Base-by-base conservation (phyloP, 164 flowering plant species). In the Hamamelis virginiana region DNA sequence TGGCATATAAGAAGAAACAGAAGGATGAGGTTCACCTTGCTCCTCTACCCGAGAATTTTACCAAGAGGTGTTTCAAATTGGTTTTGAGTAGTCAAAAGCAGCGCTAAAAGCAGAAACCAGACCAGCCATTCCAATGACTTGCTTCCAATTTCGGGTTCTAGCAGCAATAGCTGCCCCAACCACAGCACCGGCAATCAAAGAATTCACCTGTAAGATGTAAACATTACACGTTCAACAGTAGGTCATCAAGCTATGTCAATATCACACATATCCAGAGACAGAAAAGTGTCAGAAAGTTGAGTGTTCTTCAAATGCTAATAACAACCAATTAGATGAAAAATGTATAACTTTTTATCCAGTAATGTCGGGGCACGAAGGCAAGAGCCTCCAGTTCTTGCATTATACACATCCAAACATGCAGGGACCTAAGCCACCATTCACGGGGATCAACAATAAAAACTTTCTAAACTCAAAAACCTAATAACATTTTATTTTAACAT, bases 91-190 rank as follows among this genome's bases (percentile, higher is more conserved):
- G 46, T 87, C 88, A 57, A 84, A 82, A 13, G 82, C 89, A 61
- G 80, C 81, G 70, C 84, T 72, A 50, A 85, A 69, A 64, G 76
- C 76, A 43, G 96, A 83, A 26, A 85, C 70, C 12, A 87, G 58
- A 63, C 84, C 80, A 63, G 94, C 85, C 72, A 79, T 77, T 41
- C 78, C 82, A 67, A 81, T 69, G 21, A 88, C 81, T 63, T 87
- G 86, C 26, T 73, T 79, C 89, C 80, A 86, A 68, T 80, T 84
- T 44, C 91, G 79, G 50, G 90, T 81, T 74, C 85, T 80, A 51
- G 86, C 85, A 70, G 91, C 94, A 66, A 89, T 55, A 62, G 79
- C 84, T 13, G 91, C 92, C 14, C 98, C 96, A 26, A 89, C 86
- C 18, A 87, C 71, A 67, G 82, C 91, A 19, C 98, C 98, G 0